Percentiles rank a stretch among this genome's conserved stretches.
These are phyloP conservation scores for Phycomyces blakesleeanus DNA, from an alignment of 192 early-diverging fungal species.

Conservation along the genomic window DNA sequence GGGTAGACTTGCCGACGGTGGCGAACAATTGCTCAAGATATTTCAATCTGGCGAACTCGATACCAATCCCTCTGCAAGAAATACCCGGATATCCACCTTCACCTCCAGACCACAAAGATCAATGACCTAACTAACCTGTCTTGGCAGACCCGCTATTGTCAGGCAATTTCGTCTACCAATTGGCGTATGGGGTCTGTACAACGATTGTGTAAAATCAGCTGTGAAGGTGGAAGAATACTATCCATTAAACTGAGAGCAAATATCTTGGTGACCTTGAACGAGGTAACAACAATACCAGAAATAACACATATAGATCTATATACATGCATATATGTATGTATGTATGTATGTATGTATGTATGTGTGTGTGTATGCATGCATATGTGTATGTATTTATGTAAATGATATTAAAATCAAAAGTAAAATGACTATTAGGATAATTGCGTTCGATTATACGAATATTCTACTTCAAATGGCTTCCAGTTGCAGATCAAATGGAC, in stretches of 20 bases:
- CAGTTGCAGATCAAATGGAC: slow-evolving; percentile 15
- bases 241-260: slow-evolving; percentile 21
- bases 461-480: slow-evolving; percentile 14
- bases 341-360: too few species aligned
- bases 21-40: slow-evolving; percentile 22
- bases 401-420: neutral
- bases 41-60: slow-evolving; percentile 20
- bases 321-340: too few species aligned
- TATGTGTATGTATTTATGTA: too few species aligned
- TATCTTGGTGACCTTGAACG: slow-evolving; percentile 21
- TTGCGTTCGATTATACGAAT: slow-evolving; percentile 23
- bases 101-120: neutral
- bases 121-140: neutral
- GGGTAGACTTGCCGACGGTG: slow-evolving; percentile 30
- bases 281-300: slow-evolving; percentile 7
- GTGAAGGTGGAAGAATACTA: slow-evolving; percentile 13
- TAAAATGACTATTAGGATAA: slow-evolving; percentile 16
- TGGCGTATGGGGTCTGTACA: slow-evolving; percentile 32
- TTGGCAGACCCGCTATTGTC: slow-evolving; percentile 30
- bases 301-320: too few species aligned
- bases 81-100: slow-evolving; percentile 22
- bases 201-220: slow-evolving; percentile 8
- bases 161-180: slow-evolving; percentile 8
- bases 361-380: too few species aligned
- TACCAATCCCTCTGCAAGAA: slow-evolving; percentile 9